These are phyloP conservation scores for Yarrowia sp. DNA, from an alignment of 805 yeast species.

Conservation along the genomic window DNA sequence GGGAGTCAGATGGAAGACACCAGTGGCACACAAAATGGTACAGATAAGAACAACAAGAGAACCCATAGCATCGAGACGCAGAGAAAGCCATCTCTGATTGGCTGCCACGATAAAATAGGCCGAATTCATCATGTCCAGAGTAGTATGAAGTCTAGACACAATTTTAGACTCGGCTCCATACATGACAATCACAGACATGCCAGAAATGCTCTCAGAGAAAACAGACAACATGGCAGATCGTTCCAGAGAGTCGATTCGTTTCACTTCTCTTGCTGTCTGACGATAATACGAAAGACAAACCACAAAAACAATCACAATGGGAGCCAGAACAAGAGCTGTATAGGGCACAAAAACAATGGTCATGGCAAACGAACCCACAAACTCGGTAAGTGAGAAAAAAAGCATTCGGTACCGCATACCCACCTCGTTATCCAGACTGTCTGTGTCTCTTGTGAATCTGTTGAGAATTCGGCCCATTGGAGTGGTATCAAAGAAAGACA, in stretches of 20 bases:
- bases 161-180: slow-evolving; percentile 50
- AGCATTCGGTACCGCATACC: slow-evolving; percentile 59
- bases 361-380: slow-evolving; percentile 54
- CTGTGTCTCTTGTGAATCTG: slow-evolving; percentile 91
- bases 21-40: slow-evolving; percentile 55
- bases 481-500: slow-evolving; percentile 91
- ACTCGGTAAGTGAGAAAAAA: slow-evolving; percentile 48
- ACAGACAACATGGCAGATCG: slow-evolving; percentile 67
- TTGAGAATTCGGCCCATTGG: slow-evolving; percentile 96
- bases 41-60: slow-evolving; percentile 51
- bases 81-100: slow-evolving; percentile 69
- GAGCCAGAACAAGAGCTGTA: slow-evolving; percentile 59
- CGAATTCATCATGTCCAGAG: slow-evolving; percentile 61
- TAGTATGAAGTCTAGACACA: slow-evolving; percentile 44
- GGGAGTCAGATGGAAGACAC: slow-evolving; percentile 57
- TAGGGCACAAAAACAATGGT: slow-evolving; percentile 64
- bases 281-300: slow-evolving; percentile 54
- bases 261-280: slow-evolving; percentile 69
- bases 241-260: slow-evolving; percentile 68
- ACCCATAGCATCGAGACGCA: slow-evolving; percentile 57
- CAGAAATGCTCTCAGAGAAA: slow-evolving; percentile 66
- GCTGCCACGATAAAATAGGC: slow-evolving; percentile 62
- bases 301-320: slow-evolving; percentile 46
- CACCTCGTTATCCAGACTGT: slow-evolving; percentile 86
- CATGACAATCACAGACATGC: slow-evolving; percentile 61